These are phyloP conservation scores for Lentinula guzmanii DNA, from an alignment of 768 basidiomycete species.

Conservation along the genomic window DNA sequence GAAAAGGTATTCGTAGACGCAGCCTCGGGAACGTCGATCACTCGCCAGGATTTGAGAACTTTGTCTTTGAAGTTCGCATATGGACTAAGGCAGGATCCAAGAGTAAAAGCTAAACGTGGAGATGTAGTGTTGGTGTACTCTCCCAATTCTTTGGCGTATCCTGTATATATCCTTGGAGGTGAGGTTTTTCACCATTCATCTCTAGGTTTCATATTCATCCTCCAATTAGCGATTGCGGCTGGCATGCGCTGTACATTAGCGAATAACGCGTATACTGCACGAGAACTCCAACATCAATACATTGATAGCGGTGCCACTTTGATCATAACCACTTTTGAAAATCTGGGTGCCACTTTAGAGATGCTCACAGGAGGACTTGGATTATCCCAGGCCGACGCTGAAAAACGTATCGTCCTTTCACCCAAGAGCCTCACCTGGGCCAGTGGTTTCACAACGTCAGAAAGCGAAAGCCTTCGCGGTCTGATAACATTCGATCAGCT, in stretches of 20 bases:
- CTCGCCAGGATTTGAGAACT: constrained; percentile 35
- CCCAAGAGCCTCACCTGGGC: constrained; percentile 41
- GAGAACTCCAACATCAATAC: constrained; percentile 58
- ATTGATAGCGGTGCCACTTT: constrained; percentile 57
- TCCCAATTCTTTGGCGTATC: constrained; percentile 49
- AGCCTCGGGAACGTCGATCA: constrained; percentile 34
- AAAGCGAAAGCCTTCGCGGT: constrained; percentile 19
- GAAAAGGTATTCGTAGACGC: constrained; percentile 51
- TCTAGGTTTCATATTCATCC: neutral
- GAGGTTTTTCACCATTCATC: neutral
- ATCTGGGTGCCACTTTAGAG: constrained; percentile 44
- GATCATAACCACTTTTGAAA: constrained; percentile 59
- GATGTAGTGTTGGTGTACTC: constrained; percentile 45
- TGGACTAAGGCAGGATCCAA: constrained; percentile 32
- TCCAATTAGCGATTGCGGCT: constrained; percentile 34
- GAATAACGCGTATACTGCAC: constrained; percentile 45
- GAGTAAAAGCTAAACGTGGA: constrained; percentile 24
- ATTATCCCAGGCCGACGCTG: constrained; percentile 30
- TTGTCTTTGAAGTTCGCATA: constrained; percentile 40
- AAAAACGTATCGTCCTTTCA: constrained; percentile 51
- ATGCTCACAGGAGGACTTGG: constrained; percentile 35
- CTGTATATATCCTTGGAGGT: constrained; percentile 35
- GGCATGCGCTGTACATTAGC: constrained; percentile 47
- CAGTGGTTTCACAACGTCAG: constrained; percentile 25
- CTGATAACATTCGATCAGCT: constrained; percentile 41